These are phyloP conservation scores for Botrytis byssoidea DNA, from an alignment of 2,329 filamentous ascomycete genomes.

Conservation along the genomic window DNA sequence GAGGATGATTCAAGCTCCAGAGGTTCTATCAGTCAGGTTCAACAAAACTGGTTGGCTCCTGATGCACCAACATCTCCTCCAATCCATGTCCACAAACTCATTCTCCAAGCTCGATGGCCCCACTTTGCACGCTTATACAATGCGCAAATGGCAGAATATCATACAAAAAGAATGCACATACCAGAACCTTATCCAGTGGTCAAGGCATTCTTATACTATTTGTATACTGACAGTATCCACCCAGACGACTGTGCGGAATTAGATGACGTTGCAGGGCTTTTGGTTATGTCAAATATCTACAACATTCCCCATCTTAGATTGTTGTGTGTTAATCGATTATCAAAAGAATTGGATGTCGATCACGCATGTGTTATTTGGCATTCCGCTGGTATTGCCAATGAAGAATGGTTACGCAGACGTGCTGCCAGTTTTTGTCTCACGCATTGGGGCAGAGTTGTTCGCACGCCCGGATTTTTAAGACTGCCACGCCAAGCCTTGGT, in stretches of 20 bases:
- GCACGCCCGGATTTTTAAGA: slow-evolving; percentile 80
- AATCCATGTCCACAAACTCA: slow-evolving; percentile 93
- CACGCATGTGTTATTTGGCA: slow-evolving; percentile 97
- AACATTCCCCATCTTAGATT: slow-evolving; percentile 91
- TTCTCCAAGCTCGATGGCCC: slow-evolving; percentile 92
- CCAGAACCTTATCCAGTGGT: slow-evolving; percentile 94
- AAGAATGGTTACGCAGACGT: slow-evolving; percentile 89
- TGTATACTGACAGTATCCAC: slow-evolving; percentile 92
- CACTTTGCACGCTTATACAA: slow-evolving; percentile 92
- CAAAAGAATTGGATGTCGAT: slow-evolving; percentile 88
- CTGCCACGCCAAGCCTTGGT: slow-evolving; percentile 78
- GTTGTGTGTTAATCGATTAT: slow-evolving; percentile 85
- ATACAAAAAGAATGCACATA: slow-evolving; percentile 96
- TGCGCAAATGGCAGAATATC: slow-evolving; percentile 95
- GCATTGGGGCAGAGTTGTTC: slow-evolving; percentile 92
- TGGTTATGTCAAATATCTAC: slow-evolving; percentile 98
- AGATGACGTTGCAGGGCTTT: slow-evolving; percentile 84
- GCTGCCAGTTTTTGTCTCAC: slow-evolving; percentile 86
- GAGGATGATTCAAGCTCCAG: slow-evolving; percentile 57
- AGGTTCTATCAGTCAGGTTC: slow-evolving; percentile 41
- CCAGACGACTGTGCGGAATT: slow-evolving; percentile 59
- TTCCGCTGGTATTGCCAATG: slow-evolving; percentile 81
- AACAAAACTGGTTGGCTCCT: slow-evolving; percentile 55
- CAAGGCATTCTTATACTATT: slow-evolving; percentile 89
- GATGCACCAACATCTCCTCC: slow-evolving; percentile 70